Evolutionary conservation across 83 land plant species (phyloP).

Genomic region (Thuja plicata): DNA sequence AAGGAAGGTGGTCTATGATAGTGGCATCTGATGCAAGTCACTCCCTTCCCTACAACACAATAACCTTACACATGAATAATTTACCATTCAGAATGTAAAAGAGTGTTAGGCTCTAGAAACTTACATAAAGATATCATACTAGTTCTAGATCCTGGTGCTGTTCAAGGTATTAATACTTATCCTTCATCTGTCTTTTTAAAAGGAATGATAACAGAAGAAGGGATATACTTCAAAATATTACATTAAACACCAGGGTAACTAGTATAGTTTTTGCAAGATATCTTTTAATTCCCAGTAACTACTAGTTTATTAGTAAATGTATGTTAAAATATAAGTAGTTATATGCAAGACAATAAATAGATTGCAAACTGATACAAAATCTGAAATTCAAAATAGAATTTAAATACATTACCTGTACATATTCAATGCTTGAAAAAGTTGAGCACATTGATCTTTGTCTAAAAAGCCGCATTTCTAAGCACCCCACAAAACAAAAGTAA

Average conservation of each 20-base stretch:
- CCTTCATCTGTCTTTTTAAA: not conserved
- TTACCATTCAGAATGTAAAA: not conserved
- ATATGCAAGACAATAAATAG: not conserved
- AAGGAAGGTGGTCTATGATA: not conserved
- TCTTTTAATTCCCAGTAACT: not conserved
- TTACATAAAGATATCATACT: not conserved
- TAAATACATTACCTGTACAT: slow-evolving; percentile 63
- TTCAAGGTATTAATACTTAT: not conserved
- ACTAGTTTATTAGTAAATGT: not conserved
- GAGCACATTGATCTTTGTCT: slow-evolving; percentile 58
- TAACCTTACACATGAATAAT: not conserved
- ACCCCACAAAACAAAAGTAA: not conserved
- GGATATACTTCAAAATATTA: not conserved
- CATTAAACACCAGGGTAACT: not conserved
- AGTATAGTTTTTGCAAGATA: not conserved
- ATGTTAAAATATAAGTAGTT: not conserved
- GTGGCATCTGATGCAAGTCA: not conserved
- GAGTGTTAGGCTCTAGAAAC: not conserved
- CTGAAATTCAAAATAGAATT: not conserved
- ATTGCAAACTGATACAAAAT: not conserved
- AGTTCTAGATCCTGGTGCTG: not conserved
- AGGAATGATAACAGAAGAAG: not conserved
- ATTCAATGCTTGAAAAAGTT: slow-evolving; percentile 69
- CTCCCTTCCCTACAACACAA: not conserved
- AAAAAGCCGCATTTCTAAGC: slow-evolving; percentile 55